These are phyloP conservation scores for Colletotrichum eremochloae DNA, from an alignment of 2,329 filamentous ascomycete genomes.

Conservation along the genomic window DNA sequence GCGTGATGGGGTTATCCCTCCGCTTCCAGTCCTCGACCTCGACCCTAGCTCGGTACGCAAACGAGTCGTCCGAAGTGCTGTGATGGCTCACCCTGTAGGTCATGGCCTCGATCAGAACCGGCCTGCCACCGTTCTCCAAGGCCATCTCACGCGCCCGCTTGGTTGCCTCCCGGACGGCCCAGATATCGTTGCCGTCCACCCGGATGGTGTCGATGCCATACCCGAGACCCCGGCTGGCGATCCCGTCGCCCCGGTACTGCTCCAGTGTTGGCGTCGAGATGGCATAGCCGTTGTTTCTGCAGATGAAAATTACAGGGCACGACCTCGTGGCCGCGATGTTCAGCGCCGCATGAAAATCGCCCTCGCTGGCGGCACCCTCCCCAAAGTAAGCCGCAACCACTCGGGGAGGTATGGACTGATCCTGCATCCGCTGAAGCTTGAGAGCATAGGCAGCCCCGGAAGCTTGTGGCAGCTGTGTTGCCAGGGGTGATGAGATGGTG, in stretches of 20 bases:
- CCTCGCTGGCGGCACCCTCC: constrained; percentile 90
- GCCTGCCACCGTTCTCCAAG: constrained; percentile 82
- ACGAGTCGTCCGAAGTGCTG: constrained; percentile 96
- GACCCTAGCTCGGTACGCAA: constrained; percentile 91
- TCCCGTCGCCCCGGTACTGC: constrained; percentile 92
- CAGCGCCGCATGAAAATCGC: constrained; percentile 90
- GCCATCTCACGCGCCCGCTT: constrained; percentile 83
- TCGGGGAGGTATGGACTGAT: constrained; percentile 75
- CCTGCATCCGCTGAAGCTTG: constrained; percentile 82
- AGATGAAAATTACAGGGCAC: constrained; percentile 91
- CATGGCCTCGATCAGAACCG: constrained; percentile 94
- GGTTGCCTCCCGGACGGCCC: constrained; percentile 86
- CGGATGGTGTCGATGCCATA: constrained; percentile 96
- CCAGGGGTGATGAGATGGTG: constrained; percentile 85
- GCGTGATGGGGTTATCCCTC: constrained; percentile 88
- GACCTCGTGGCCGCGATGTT: constrained; percentile 91
- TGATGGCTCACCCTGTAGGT: constrained; percentile 98
- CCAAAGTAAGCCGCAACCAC: constrained; percentile 90
- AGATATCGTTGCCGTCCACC: constrained; percentile 95
- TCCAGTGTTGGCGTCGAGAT: constrained; percentile 92
- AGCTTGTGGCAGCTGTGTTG: constrained; percentile 91
- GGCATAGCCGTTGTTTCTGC: constrained; percentile 92
- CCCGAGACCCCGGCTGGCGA: constrained; percentile 86
- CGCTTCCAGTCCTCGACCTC: constrained; percentile 98
- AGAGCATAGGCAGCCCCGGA: constrained; percentile 89